Evolutionary conservation across 768 basidiomycete genomes (phyloP).

Genomic region (Naganishia vishniacii): DNA sequence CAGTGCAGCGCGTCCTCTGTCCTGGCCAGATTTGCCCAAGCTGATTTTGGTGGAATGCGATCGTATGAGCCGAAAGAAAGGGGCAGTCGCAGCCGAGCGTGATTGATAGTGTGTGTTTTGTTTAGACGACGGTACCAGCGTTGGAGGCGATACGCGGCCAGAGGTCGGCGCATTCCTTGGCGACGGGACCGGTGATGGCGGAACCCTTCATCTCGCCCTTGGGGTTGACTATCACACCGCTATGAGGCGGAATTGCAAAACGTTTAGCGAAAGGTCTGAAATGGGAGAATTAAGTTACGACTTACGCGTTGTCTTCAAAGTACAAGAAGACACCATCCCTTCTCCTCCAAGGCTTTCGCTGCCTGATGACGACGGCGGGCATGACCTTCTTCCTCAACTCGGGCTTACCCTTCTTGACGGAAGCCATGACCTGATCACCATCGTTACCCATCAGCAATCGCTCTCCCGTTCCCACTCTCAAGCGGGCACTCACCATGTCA

Average conservation of each 20-base stretch:
- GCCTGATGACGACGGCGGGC: constrained; percentile 93
- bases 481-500: constrained; percentile 46
- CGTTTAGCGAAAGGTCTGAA: not conserved
- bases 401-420: constrained; percentile 99
- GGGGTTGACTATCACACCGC: constrained; percentile 94
- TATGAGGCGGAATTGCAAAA: constrained; percentile 40
- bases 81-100: not conserved
- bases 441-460: not conserved
- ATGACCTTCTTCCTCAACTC: constrained; percentile 99
- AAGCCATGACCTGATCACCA: constrained; percentile 87
- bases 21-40: not conserved
- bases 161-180: constrained; percentile 99
- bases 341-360: constrained; percentile 97
- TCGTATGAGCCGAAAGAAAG: too few relatives aligned
- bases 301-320: constrained; percentile 58
- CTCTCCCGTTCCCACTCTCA: not conserved
- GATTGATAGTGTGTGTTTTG: not conserved
- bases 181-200: constrained; percentile 55
- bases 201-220: constrained; percentile 99
- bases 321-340: constrained; percentile 98
- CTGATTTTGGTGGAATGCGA: not conserved
- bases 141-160: constrained; percentile 99
- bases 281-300: not conserved
- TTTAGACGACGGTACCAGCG: constrained; percentile 93
- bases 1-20: too few relatives aligned